Conservation (phyloP, 345 rosid genomes). For the Geranium brycei region DNA sequence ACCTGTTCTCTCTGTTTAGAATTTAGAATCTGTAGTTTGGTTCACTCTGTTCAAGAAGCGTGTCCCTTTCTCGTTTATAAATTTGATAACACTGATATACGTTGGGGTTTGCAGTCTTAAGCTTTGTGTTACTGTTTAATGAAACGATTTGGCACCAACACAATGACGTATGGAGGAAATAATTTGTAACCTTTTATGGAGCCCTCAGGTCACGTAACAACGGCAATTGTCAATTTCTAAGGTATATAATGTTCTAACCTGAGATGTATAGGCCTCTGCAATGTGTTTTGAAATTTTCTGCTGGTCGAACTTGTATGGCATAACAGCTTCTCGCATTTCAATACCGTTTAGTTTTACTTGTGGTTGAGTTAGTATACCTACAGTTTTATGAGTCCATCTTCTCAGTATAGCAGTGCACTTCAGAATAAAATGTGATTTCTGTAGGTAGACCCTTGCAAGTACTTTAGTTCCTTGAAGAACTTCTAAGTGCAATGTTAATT, state of each 20-base stretch:
- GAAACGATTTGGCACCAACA: too few relatives aligned
- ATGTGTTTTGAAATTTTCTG: too few relatives aligned
- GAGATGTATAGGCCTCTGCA: background rate
- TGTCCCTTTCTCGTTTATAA: too few relatives aligned
- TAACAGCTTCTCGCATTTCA: background rate
- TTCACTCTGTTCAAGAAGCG: too few relatives aligned
- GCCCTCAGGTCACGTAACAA: conserved; percentile 85
- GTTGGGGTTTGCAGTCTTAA: too few relatives aligned
- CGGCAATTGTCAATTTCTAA: conserved; percentile 67
- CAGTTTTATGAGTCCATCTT: background rate
- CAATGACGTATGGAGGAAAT: background rate
- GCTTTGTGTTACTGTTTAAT: too few relatives aligned
- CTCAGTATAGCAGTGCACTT: background rate
- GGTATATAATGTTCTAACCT: conserved; percentile 22
- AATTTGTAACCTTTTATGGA: conserved; percentile 44
- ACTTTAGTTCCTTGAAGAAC: too few relatives aligned
- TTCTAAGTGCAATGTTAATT: too few relatives aligned
- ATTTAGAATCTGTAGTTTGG: too few relatives aligned
- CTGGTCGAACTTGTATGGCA: background rate
- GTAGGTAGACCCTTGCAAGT: too few relatives aligned
- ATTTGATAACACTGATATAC: too few relatives aligned
- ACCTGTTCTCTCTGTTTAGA: too few relatives aligned
- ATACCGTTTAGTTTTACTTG: background rate
- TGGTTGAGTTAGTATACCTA: background rate
- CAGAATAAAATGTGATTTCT: background rate